Evolutionary conservation across 2,329 filamentous ascomycete species (phyloP).

Genomic region (Pestalotiopsis sp.): DNA sequence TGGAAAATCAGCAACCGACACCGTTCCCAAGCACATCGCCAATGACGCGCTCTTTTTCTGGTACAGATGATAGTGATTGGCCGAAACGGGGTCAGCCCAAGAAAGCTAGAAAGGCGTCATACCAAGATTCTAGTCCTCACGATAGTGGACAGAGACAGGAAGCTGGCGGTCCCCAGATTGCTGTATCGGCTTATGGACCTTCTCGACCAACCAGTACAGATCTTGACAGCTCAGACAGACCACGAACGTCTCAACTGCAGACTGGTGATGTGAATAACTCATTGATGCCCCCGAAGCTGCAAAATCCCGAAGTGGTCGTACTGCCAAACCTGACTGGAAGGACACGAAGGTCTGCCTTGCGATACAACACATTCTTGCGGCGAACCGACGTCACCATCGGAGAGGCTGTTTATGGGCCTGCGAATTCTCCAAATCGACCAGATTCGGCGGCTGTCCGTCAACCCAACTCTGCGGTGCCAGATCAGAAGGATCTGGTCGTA

Average conservation of each 20-base stretch:
- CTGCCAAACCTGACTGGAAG: background rate
- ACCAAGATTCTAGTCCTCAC: too few species aligned
- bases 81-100: too few species aligned
- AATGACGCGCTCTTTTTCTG: too few species aligned
- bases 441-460: constrained; percentile 23
- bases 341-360: background rate
- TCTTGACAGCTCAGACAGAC: background rate
- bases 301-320: background rate
- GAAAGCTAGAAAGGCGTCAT: too few species aligned
- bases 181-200: too few species aligned
- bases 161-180: too few species aligned
- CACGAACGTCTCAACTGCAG: background rate
- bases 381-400: constrained; percentile 36
- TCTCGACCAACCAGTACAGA: background rate
- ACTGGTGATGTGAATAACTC: background rate
- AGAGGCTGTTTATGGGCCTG: constrained; percentile 40
- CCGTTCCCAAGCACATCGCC: too few species aligned
- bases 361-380: background rate
- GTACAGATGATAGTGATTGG: too few species aligned
- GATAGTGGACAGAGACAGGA: too few species aligned
- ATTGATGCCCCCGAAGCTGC: background rate
- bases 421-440: constrained; percentile 29
- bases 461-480: background rate
- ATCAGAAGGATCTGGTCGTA: too few species aligned
- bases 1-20: too few species aligned